Evolutionary conservation across 208 protist species (phyloP), one percentile per base, ranked within the genome.

Genomic region (Acanthamoeba sp.): DNA sequence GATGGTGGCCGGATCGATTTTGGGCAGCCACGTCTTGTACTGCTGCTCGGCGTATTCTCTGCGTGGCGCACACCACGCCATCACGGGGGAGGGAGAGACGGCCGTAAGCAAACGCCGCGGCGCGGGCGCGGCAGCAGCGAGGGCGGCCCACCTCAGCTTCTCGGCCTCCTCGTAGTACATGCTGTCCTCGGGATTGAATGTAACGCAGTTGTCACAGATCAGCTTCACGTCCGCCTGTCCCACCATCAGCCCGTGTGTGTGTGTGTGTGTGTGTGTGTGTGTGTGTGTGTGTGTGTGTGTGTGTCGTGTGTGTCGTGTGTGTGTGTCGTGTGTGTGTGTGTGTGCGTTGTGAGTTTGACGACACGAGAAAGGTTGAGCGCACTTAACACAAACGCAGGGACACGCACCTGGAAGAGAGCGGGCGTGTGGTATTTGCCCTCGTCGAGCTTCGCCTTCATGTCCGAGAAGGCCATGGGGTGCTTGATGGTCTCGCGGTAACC

Each of bases 131-230:
- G n/a, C n/a, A n/a, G n/a, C n/a, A n/a, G n/a, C n/a, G n/a, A n/a
- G n/a, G n/a, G n/a, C n/a, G n/a, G n/a, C n/a, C n/a, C 1, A 62
- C 40, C 78, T 32, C 20, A 90, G 38, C 57, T 90, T 90, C 57
- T 90, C 84, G 14, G 84, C 84, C 24, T 90, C 84, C 36, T 90
- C 22, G 52, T 90, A 69, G 84, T 66, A 90, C 20, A 90, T 90
- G n/a, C 34, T 71, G 57, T 90, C 84, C 4, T 34, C 29, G 16
- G 40, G 48, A 24, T 90, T 90, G n/a, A 90, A 90, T 2, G 84
- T 90, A 3, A 90, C 40, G 38, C 84, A 90, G 84, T 90, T 90
- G 38, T 90, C 50, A 34, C 84, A 90, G 32, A 90, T 90, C 14
- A 90, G 84, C 52, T 69, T 71, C 12, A 90, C 22, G 57, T 90